These are phyloP conservation scores for Pisolithus tinctorius DNA, from an alignment of 768 basidiomycete species.

Conservation along the genomic window DNA sequence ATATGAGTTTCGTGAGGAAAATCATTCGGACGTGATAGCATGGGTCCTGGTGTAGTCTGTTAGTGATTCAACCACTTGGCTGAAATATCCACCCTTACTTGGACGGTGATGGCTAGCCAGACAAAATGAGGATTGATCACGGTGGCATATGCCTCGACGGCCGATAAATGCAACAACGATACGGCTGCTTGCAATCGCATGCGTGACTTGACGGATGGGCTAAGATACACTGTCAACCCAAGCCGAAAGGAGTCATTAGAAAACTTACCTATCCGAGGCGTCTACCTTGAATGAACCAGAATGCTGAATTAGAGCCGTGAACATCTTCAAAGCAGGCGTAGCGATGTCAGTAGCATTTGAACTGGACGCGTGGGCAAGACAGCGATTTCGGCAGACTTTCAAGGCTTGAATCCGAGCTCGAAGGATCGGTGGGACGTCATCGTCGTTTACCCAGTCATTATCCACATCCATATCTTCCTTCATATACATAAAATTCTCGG, in stretches of 20 bases:
- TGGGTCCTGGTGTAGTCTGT: constrained; percentile 46
- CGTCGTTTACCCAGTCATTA: constrained; percentile 75
- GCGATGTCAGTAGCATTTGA: constrained; percentile 61
- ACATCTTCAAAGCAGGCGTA: constrained; percentile 69
- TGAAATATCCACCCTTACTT: constrained; percentile 44
- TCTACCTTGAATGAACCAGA: constrained; percentile 61
- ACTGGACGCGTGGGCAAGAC: constrained; percentile 56
- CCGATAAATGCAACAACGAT: constrained; percentile 72
- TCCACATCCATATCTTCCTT: constrained; percentile 55
- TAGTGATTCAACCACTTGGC: background rate
- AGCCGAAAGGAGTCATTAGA: background rate
- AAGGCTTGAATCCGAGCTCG: constrained; percentile 68
- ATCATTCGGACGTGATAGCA: constrained; percentile 78
- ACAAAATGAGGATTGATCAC: constrained; percentile 58
- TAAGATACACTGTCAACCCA: constrained; percentile 21
- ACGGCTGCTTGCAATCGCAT: constrained; percentile 79
- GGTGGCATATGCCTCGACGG: constrained; percentile 49
- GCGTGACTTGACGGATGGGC: constrained; percentile 61
- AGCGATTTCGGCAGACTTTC: constrained; percentile 78
- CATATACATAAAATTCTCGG: constrained; percentile 2
- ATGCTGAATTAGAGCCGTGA: constrained; percentile 62
- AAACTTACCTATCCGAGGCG: constrained; percentile 41
- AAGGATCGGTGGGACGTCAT: constrained; percentile 49
- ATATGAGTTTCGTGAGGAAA: constrained; percentile 71
- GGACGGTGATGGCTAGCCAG: constrained; percentile 62